Evolutionary conservation across 2,329 filamentous ascomycete species (phyloP), one percentile per base, ranked within the genome.

Genomic region (Pseudocercospora vitis): DNA sequence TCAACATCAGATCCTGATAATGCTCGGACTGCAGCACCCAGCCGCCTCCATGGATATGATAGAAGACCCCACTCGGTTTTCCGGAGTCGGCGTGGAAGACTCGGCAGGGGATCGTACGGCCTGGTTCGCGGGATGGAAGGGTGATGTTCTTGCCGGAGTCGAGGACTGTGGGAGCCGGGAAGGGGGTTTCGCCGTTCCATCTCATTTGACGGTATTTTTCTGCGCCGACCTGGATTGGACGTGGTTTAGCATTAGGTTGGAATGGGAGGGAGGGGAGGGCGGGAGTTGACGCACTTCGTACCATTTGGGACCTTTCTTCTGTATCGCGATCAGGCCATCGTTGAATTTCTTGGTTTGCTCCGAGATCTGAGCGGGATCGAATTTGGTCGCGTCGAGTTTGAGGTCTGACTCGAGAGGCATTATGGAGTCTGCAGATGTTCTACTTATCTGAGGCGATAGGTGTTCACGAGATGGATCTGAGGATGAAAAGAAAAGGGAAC

Each of bases 1-100:
- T 73, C 8, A 84, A 69, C 28, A 75, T 71, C 1, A 66, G 55
- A 61, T 81, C 79, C 56, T 78, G 76, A 50, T 71, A 70, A 40
- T 61, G 56, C 52, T 75, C 71, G 29, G 64, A 67, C 54, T 74
- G 71, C 48, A 78, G 62, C 7, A 76, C 74, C 72, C 73, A 78
- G 33, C 75, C 75, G 12, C 75, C 74, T 31, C 66, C 81, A 62
- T 84, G 81, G 40, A 83, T 77, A 63, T 84, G 80, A 57, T 81
- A 66, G 60, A 80, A 75, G 1, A 81, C 69, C 0, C 61, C 62
- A 42, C 40, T 48, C 1, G 52, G 33, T 32, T 69, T 67, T 3
- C 73, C 76, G 19, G 74, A 70, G n/a, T 73, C 71, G 1, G 81
- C 80, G 45, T 72, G 72, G 55, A 82, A 78, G 2, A 79, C 70